phyloP scores from a whole-genome alignment of 1,284 basidiomycete species.

The Cutaneotrichosporon sp. region DNA sequence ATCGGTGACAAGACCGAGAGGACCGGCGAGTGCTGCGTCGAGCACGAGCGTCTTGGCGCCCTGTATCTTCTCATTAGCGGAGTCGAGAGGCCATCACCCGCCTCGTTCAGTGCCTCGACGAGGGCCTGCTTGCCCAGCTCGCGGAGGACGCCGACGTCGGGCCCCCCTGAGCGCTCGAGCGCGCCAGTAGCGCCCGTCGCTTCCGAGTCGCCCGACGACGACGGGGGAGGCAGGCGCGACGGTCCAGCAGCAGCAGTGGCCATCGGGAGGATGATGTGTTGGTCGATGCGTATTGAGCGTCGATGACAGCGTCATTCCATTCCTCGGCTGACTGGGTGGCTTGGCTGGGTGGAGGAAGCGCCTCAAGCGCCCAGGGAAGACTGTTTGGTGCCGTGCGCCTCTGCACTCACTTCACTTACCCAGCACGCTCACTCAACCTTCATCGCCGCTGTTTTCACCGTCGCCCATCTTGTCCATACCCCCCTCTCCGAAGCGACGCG shows the following conservation, averaged over 20 bases:
- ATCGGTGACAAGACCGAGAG: conserved; percentile 86
- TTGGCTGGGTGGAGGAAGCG: neutral
- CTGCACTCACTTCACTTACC: neutral
- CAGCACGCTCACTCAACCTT: too few species aligned
- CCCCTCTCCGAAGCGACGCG: too few species aligned
- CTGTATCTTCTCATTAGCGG: conserved; percentile 61
- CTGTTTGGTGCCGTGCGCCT: neutral
- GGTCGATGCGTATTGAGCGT: neutral
- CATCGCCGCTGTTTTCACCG: neutral
- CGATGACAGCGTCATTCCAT: neutral
- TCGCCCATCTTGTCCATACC: neutral
- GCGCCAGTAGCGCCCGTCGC: conserved; percentile 20
- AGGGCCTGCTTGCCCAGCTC: conserved; percentile 71
- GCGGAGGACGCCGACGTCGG: conserved; percentile 67
- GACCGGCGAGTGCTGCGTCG: conserved; percentile 80
- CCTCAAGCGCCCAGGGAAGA: too few species aligned
- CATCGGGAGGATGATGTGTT: conserved; percentile 4
- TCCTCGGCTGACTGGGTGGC: neutral
- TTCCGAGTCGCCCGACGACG: conserved; percentile 44
- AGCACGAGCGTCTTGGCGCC: conserved; percentile 94
- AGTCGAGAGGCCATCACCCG: conserved; percentile 47
- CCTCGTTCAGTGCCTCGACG: conserved; percentile 76
- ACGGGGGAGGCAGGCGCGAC: conserved; percentile 33
- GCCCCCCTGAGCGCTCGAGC: conserved; percentile 13
- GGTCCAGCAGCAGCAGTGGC: conserved; percentile 17